Evolutionary conservation across 2,329 filamentous ascomycete species (phyloP).

Genomic region (Calonectria leucothoes): DNA sequence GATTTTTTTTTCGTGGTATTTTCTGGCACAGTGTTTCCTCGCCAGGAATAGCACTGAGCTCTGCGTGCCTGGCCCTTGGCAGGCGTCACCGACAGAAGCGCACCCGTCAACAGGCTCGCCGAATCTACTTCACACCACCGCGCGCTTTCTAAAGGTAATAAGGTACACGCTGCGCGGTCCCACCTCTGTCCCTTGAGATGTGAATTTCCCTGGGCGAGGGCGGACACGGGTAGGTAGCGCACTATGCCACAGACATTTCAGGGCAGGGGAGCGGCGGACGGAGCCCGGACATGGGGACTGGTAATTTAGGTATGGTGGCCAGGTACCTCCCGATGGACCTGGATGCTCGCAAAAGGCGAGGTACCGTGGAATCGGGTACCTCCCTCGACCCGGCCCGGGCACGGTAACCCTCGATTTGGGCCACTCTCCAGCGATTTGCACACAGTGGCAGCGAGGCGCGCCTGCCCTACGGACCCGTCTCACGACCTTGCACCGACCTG

Average conservation of each 20-base stretch:
- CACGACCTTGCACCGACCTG: constrained; percentile 22
- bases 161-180: background rate
- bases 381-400: constrained; percentile 29
- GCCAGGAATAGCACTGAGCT: background rate
- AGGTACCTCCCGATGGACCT: constrained; percentile 2
- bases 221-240: background rate
- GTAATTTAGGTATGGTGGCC: constrained; percentile 8
- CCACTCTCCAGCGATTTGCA: constrained; percentile 5
- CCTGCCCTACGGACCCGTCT: constrained; percentile 7
- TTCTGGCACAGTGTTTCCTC: background rate
- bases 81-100: background rate
- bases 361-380: constrained; percentile 31
- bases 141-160: background rate
- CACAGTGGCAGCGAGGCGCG: background rate
- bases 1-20: no score
- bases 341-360: constrained; percentile 6
- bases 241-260: constrained; percentile 8
- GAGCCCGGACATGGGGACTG: constrained; percentile 2
- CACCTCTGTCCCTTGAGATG: background rate
- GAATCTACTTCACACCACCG: constrained; percentile 5
- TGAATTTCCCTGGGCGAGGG: background rate
- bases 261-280: constrained; percentile 1
- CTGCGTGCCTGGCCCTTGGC: background rate
- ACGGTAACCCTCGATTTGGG: constrained; percentile 13
- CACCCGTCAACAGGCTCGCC: background rate